phyloP scores from a whole-genome alignment of 2,329 filamentous ascomycete genomes.

The Monosporascus ibericus region DNA sequence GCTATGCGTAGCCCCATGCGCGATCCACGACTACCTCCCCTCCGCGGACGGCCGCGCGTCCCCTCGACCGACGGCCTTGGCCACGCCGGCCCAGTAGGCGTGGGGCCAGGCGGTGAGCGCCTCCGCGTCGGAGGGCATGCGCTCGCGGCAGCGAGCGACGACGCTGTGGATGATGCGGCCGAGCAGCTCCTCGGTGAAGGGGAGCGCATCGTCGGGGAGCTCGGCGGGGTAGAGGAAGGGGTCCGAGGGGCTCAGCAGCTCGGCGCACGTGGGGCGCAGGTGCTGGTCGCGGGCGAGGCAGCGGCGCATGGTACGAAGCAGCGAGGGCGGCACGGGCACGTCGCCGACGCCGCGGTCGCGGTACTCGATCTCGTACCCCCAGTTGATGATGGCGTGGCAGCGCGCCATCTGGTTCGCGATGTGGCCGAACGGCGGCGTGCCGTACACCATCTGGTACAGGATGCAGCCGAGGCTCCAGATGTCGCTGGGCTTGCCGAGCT shows the following conservation, averaged over 20 bases:
- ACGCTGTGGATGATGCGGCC: slow-evolving; percentile 58
- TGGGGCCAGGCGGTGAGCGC: slow-evolving; percentile 50
- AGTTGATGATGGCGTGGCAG: slow-evolving; percentile 82
- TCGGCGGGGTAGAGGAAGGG: slow-evolving; percentile 60
- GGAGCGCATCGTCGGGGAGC: slow-evolving; percentile 46
- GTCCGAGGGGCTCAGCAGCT: slow-evolving; percentile 53
- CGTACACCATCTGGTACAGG: slow-evolving; percentile 96
- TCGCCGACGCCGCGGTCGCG: slow-evolving; percentile 64
- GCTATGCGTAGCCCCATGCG: too few relatives aligned
- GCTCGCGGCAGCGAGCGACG: slow-evolving; percentile 50
- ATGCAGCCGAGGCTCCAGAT: slow-evolving; percentile 97
- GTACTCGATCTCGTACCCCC: slow-evolving; percentile 66
- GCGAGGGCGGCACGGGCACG: slow-evolving; percentile 49
- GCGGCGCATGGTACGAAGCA: slow-evolving; percentile 55
- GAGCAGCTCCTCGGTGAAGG: slow-evolving; percentile 57
- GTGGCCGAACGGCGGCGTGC: slow-evolving; percentile 90
- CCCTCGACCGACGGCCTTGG: slow-evolving; percentile 40
- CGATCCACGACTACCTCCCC: too few relatives aligned
- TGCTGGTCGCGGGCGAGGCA: slow-evolving; percentile 59
- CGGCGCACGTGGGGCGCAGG: slow-evolving; percentile 56
- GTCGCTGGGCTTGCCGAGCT: slow-evolving; percentile 90
- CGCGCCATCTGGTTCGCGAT: slow-evolving; percentile 81
- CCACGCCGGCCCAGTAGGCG: slow-evolving; percentile 56
- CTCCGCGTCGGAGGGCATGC: slow-evolving; percentile 54
- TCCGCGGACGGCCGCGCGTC: neutral